A percentile compares a stretch with the other conserved stretches of the same genome.
phyloP scores from a whole-genome alignment of 305 asterid genomes.

The Ilex paraguariensis region DNA sequence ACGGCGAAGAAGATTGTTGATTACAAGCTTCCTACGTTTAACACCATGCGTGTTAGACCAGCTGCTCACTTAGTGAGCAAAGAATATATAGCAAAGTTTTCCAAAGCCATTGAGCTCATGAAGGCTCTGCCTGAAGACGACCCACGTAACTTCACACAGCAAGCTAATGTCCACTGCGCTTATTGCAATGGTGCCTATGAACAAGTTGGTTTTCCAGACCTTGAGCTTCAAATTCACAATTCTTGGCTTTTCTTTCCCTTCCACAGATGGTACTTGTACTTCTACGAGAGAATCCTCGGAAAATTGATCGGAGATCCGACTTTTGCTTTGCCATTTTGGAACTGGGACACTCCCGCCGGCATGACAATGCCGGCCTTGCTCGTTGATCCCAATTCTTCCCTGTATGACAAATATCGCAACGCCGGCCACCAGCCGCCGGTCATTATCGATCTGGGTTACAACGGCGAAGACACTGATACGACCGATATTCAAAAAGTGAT shows the following conservation, averaged over 20 bases:
- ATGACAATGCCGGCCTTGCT: slow-evolving; percentile 33
- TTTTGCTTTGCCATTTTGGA: slow-evolving; percentile 53
- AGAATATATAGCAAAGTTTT: slow-evolving; percentile 32
- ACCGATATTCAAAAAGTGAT: slow-evolving; percentile 19
- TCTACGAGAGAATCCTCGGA: slow-evolving; percentile 44
- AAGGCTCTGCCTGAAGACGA: slow-evolving; percentile 40
- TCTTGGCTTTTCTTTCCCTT: slow-evolving; percentile 58
- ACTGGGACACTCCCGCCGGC: slow-evolving; percentile 50
- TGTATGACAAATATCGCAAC: slow-evolving; percentile 31
- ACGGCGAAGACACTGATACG: neutral
- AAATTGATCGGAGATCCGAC: slow-evolving; percentile 47
- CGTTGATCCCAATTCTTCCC: slow-evolving; percentile 12
- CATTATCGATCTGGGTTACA: slow-evolving; percentile 34
- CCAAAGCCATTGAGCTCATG: slow-evolving; percentile 34
- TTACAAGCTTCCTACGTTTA: slow-evolving; percentile 32
- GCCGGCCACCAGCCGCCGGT: slow-evolving; percentile 32
- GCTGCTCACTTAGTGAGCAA: slow-evolving; percentile 34
- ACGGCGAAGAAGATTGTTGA: slow-evolving; percentile 9
- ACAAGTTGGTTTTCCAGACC: slow-evolving; percentile 14
- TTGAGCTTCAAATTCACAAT: slow-evolving; percentile 38
- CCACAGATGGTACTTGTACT: slow-evolving; percentile 59
- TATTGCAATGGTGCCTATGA: slow-evolving; percentile 45
- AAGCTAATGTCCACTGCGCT: slow-evolving; percentile 58
- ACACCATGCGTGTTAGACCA: slow-evolving; percentile 27
- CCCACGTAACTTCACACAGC: slow-evolving; percentile 46